Evolutionary conservation across 768 basidiomycete species (phyloP).

Genomic region (Mycena filopes): DNA sequence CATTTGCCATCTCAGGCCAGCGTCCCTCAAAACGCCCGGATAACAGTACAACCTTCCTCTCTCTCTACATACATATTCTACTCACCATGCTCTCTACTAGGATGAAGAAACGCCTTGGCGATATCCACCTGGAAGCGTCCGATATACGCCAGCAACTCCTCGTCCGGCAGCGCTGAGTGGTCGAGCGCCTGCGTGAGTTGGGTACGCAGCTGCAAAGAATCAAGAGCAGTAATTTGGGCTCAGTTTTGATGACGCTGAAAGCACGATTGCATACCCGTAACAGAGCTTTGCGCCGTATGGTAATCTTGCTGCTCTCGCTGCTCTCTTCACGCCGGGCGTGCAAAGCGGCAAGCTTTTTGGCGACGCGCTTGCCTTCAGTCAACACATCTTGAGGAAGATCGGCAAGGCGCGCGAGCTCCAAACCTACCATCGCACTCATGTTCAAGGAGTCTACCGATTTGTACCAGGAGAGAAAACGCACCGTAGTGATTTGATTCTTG

Average conservation of each 20-base stretch:
- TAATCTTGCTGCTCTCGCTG: slow-evolving; percentile 69
- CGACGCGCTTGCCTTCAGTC: slow-evolving; percentile 67
- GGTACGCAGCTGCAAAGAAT: slow-evolving; percentile 67
- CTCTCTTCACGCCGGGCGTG: slow-evolving; percentile 68
- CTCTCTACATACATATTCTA: not conserved
- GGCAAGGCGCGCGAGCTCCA: slow-evolving; percentile 89
- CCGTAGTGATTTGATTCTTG: slow-evolving; percentile 80
- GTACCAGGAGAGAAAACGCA: slow-evolving; percentile 46
- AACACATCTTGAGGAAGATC: slow-evolving; percentile 84
- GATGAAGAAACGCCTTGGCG: slow-evolving; percentile 59
- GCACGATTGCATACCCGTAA: slow-evolving; percentile 59
- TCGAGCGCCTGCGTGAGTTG: slow-evolving; percentile 80
- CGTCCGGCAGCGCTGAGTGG: slow-evolving; percentile 78
- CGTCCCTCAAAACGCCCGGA: not conserved
- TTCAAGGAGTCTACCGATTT: no score
- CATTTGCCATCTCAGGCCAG: not conserved
- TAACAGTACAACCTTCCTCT: not conserved
- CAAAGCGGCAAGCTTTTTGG: slow-evolving; percentile 65
- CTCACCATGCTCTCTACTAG: not conserved
- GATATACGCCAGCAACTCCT: slow-evolving; percentile 74
- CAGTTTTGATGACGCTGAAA: no score
- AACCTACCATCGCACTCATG: slow-evolving; percentile 61
- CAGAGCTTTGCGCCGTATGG: slow-evolving; percentile 72
- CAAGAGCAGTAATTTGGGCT: no score
- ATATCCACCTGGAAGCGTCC: slow-evolving; percentile 77